Evolutionary conservation across 2,329 filamentous ascomycete genomes (phyloP).

Genomic region (Gnomoniopsis sp.): DNA sequence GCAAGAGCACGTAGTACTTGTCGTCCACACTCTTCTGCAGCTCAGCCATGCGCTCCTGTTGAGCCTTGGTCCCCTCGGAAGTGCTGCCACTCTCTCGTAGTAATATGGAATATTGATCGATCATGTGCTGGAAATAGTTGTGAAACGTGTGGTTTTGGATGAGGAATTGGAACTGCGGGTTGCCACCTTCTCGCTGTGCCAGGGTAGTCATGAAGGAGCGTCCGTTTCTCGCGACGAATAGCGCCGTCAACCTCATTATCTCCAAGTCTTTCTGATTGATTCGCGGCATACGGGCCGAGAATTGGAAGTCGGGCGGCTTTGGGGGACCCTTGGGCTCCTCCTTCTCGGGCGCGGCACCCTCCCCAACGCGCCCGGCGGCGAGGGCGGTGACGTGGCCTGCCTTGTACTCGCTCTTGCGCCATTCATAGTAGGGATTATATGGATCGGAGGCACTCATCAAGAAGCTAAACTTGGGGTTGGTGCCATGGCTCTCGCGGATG

Average conservation of each 20-base stretch:
- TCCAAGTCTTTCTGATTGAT: constrained; percentile 92
- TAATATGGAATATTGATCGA: constrained; percentile 89
- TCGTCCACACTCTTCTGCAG: constrained; percentile 73
- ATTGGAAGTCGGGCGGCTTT: constrained; percentile 82
- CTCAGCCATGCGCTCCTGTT: constrained; percentile 69
- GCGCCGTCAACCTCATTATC: constrained; percentile 71
- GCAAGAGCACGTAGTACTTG: constrained; percentile 74
- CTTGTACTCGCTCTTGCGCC: constrained; percentile 83
- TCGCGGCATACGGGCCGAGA: constrained; percentile 94
- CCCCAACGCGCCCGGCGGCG: constrained; percentile 69
- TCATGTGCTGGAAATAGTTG: constrained; percentile 87
- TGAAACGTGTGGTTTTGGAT: constrained; percentile 93
- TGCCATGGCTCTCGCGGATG: constrained; percentile 78
- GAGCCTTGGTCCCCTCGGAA: constrained; percentile 62
- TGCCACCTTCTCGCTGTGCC: constrained; percentile 82
- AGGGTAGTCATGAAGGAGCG: constrained; percentile 87
- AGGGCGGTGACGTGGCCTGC: constrained; percentile 78
- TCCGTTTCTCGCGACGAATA: constrained; percentile 91
- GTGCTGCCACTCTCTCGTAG: constrained; percentile 66
- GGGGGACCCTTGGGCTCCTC: constrained; percentile 78
- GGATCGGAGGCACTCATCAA: constrained; percentile 75
- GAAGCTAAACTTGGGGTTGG: constrained; percentile 90
- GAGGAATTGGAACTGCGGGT: constrained; percentile 95
- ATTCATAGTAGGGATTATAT: constrained; percentile 85
- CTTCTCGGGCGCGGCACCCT: constrained; percentile 49